Evolutionary conservation across 2,329 filamentous ascomycete species (phyloP), one percentile per base, ranked within the genome.

Genomic region (Lachnellula cervina): DNA sequence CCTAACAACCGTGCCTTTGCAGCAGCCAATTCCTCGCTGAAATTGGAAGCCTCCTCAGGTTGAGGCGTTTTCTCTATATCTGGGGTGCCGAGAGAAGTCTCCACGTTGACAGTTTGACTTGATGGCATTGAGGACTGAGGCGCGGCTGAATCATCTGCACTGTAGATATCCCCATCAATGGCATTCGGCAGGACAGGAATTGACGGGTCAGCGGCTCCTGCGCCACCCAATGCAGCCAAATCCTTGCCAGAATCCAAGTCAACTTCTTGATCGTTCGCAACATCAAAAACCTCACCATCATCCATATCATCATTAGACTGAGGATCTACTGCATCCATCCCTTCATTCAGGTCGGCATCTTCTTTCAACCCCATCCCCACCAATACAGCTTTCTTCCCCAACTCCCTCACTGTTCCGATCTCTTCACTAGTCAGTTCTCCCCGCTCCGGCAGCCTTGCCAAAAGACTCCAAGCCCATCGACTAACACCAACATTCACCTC

Each of bases 391-490:
- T 85, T 81, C 71, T 90, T 90, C 0, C 88, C 91, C 35, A 97
- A 70, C 56, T 94, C 89, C 50, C 93, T 80, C 28, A 97, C 76
- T 65, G 84, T 83, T 5, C 84, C 86, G 34, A 96, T 82, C 66
- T 94, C 88, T 44, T 84, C 81, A 60, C 89, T 87, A 58, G 83
- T 82, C 69, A 97, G 75, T 69, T 89, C 84, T 1, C 90, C 90
- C 9, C 83, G 75, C 37, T 89, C 88, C 0, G 88, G 86, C 56
- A 93, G 78, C 55, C 84, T 81, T 2, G 88, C 90, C 45, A 97
- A 76, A 55, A 96, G 72, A 0, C 87, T 85, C 92, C 91, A 97
- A 4, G 89, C 76, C 93, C 93, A 97, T 16, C 84, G 80, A 57
- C 90, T 91, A 4, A 89, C 84, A 48, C 85, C 80, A 64, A 82